Base-by-base conservation (phyloP, 148 eudicot species). In the Silene conica region DNA sequence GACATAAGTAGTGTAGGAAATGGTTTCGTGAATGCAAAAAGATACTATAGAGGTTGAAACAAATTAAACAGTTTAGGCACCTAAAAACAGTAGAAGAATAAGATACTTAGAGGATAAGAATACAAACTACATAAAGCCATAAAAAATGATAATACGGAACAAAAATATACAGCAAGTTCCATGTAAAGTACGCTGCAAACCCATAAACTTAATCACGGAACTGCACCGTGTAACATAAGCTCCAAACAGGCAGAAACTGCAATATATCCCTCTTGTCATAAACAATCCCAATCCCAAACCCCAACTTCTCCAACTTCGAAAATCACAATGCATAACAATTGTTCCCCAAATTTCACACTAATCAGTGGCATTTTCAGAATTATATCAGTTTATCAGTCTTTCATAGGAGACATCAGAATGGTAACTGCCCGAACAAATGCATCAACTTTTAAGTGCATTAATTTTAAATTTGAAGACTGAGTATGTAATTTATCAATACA, bases 241-340 rank as follows among this genome's bases (percentile, higher is more conserved):
- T 20, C 55, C 19, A 71, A 20, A 72, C 45, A 71, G 11, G 38
- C 69, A 61, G 23, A 16, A 62, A 62, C n/a, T 61, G 70, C 8
- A 31, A 59, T 20, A 18, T 7, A 38, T 38, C 43, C 43, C 43
- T 38, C 43, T 38, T 50, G 12, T 65, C 67, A 38, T 43, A 59
- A 19, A 41, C 46, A 8, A 11, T 8, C 63, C 7, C n/a, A n/a
- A n/a, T n/a, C n/a, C n/a, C n/a, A 52, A 8, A 11, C 9, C 63
- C 3, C n/a, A 52, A 43, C 52, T 43, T 25, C 41, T 28, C 50
- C 52, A 74, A 4, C 20, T 41, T 20, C 6, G 3, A 50, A 19
- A 31, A 9, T 8, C 45, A 54, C 66, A 64, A 11, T 28, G 38
- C n/a, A 64, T 20, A 54, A 3, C 31, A 67, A n/a, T 16, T 38